Percentiles rank a stretch among this genome's conserved stretches.
These are phyloP conservation scores for Colletotrichum magnum DNA, from an alignment of 2,329 filamentous ascomycete species.

Conservation along the genomic window DNA sequence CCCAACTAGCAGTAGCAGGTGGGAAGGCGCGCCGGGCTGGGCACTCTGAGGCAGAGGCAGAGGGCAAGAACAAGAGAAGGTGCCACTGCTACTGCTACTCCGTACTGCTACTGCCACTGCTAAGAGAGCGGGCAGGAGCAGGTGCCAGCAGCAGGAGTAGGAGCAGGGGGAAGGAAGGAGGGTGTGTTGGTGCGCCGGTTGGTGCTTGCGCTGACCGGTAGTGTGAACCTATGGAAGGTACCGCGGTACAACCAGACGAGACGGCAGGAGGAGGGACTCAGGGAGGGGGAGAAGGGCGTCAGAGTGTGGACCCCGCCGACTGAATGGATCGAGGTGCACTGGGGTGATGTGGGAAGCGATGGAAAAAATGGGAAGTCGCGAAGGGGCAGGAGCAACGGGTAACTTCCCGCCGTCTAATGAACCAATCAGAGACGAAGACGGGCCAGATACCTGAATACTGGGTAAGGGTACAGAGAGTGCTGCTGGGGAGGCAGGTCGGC, in stretches of 20 bases:
- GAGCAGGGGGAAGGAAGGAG: slow-evolving; percentile 1
- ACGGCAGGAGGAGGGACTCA: not conserved
- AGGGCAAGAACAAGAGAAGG: too few relatives aligned
- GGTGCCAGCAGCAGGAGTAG: not conserved
- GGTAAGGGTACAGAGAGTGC: too few relatives aligned
- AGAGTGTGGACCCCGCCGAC: too few relatives aligned
- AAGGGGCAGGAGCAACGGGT: not conserved
- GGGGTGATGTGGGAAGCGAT: too few relatives aligned
- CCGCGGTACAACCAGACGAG: not conserved
- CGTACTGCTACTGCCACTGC: not conserved
- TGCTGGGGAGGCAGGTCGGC: too few relatives aligned
- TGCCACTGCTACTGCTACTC: too few relatives aligned
- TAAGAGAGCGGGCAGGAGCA: not conserved
- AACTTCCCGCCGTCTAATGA: not conserved
- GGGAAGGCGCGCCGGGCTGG: too few relatives aligned
- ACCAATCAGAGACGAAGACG: not conserved
- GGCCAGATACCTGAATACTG: not conserved
- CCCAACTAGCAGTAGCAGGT: too few relatives aligned
- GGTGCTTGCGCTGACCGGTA: not conserved
- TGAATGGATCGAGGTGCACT: too few relatives aligned
- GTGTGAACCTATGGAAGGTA: not conserved
- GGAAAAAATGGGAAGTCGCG: not conserved
- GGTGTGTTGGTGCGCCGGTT: not conserved
- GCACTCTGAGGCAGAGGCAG: too few relatives aligned
- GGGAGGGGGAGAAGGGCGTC: not conserved